phyloP scores from a whole-genome alignment of 2,329 filamentous ascomycete genomes.

The Arthrocladium fulminans region DNA sequence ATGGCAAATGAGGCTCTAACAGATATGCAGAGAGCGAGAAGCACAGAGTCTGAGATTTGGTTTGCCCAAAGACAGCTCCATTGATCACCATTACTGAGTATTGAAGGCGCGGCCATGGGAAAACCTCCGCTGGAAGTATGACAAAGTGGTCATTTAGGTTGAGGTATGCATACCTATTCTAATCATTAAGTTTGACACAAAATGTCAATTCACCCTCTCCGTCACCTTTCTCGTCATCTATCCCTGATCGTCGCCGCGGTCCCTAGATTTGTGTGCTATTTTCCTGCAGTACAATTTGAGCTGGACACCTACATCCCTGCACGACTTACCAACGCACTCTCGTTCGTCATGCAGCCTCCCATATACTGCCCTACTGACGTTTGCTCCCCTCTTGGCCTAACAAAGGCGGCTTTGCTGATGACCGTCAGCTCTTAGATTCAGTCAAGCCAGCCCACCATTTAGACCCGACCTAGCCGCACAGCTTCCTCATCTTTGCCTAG shows the following conservation, averaged over 20 bases:
- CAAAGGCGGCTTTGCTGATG: not conserved
- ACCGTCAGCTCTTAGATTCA: not conserved
- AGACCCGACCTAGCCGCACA: not conserved
- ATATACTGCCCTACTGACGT: not conserved
- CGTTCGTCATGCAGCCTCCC: not conserved
- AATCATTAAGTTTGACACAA: not conserved
- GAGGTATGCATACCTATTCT: constrained; percentile 7
- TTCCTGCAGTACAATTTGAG: not conserved
- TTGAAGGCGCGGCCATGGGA: not conserved
- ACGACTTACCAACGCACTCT: not conserved
- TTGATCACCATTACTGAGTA: not conserved
- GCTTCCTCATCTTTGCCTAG: too few relatives aligned
- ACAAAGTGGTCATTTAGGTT: not conserved
- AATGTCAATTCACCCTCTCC: not conserved
- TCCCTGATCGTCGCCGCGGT: not conserved
- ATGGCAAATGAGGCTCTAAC: constrained; percentile 18
- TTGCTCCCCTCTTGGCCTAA: not conserved
- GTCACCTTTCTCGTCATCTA: not conserved
- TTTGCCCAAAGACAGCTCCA: not conserved
- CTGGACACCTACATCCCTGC: not conserved
- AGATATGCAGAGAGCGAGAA: constrained; percentile 59
- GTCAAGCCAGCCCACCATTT: not conserved
- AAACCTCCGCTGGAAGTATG: not conserved
- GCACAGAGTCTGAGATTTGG: constrained; percentile 42
- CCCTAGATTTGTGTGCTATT: not conserved